Conservation (phyloP, 371 early-diverging fungal species). For the Haplosporangium sp. region DNA sequence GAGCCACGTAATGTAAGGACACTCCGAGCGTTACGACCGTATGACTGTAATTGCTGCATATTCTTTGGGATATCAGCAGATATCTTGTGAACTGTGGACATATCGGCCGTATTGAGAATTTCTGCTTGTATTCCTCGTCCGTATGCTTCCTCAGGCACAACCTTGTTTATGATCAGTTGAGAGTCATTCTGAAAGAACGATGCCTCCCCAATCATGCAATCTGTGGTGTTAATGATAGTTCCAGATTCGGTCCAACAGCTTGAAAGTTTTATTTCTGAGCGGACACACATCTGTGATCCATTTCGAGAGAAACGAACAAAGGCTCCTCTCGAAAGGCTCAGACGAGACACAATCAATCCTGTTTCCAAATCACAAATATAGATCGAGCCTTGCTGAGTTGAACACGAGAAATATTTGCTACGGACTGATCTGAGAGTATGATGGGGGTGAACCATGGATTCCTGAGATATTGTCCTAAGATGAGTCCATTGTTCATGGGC, state of each 20-base stretch:
- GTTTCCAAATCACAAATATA: neutral
- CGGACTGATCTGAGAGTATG: too few relatives aligned
- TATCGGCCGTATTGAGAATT: neutral
- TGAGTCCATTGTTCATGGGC: neutral
- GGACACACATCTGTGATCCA: neutral
- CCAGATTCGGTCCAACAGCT: neutral
- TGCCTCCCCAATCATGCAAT: neutral
- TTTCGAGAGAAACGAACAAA: neutral
- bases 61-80: neutral
- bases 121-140: neutral
- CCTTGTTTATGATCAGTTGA: neutral
- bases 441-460: neutral
- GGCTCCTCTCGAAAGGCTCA: too few relatives aligned
- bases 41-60: neutral
- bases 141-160: neutral
- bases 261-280: neutral
- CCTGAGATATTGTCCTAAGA: neutral
- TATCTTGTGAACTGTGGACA: neutral
- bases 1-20: too few relatives aligned
- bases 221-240: neutral
- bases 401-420: neutral
- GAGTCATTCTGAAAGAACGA: neutral
- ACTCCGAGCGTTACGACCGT: too few relatives aligned
- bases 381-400: neutral
- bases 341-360: neutral